These are phyloP conservation scores for Linum tenue DNA, from an alignment of 345 rosid genomes.

Conservation along the genomic window DNA sequence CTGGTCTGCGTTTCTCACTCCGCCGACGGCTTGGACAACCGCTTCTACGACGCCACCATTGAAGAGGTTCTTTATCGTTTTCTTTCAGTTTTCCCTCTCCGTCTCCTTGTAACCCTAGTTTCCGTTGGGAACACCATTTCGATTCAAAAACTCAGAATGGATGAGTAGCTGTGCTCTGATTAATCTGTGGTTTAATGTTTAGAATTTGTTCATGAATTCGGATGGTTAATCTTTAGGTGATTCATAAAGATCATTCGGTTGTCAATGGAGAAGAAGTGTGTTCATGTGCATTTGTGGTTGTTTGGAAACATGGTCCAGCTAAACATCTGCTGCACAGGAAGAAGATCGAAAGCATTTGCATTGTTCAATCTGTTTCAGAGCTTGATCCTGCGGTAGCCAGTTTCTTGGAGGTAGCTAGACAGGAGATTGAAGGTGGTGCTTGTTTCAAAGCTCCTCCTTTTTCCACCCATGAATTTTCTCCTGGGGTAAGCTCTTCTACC, in stretches of 20 bases:
- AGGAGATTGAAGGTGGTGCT: conserved; percentile 12
- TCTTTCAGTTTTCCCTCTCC: not conserved
- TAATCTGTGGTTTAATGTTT: not conserved
- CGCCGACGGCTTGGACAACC: conserved; percentile 16
- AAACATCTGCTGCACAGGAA: conserved; percentile 10
- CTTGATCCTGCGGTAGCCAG: conserved; percentile 13
- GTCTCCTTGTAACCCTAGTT: not conserved
- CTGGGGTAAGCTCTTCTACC: not conserved
- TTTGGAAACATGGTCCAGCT: conserved; percentile 38
- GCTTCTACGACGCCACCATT: conserved; percentile 37
- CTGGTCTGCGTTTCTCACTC: conserved; percentile 32
- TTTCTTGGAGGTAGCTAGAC: conserved; percentile 18
- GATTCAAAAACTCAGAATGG: not conserved
- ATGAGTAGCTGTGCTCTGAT: no score
- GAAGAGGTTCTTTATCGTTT: conserved; percentile 21
- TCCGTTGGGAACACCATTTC: not conserved
- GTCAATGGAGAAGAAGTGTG: conserved; percentile 34
- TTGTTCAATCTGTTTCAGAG: conserved; percentile 11
- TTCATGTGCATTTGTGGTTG: conserved; percentile 28
- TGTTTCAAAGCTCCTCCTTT: not conserved
- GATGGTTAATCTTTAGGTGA: conserved; percentile 18
- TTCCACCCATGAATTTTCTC: not conserved
- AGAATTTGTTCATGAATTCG: not conserved
- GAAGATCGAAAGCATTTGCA: conserved; percentile 34
- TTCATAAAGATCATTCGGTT: conserved; percentile 20